A percentile compares a stretch with the other conserved stretches of the same genome.
Conservation (phyloP, 805 yeast genomes). For the Wickerhamomyces queroliae region DNA sequence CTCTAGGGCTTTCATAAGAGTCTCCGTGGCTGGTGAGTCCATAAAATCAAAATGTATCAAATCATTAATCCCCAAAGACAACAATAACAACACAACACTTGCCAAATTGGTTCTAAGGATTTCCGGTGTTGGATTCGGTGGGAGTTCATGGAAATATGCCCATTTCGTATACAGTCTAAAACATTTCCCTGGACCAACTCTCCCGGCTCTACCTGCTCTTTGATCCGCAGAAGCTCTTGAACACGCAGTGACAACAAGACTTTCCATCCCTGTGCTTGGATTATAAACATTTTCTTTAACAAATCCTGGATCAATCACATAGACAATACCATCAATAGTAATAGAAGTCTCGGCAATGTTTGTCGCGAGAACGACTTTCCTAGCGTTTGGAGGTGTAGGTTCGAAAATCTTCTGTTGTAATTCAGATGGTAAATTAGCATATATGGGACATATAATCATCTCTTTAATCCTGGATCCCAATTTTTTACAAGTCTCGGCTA, state of each 20-base stretch:
- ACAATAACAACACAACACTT: slow-evolving; percentile 65
- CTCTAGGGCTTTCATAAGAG: slow-evolving; percentile 72
- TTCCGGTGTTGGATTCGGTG: slow-evolving; percentile 81
- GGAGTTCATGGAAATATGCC: slow-evolving; percentile 74
- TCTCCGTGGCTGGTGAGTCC: slow-evolving; percentile 79
- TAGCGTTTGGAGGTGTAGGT: slow-evolving; percentile 69
- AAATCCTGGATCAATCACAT: slow-evolving; percentile 92
- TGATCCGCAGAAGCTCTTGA: slow-evolving; percentile 96
- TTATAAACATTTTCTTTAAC: slow-evolving; percentile 89
- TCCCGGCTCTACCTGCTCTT: slow-evolving; percentile 96
- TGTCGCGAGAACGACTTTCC: slow-evolving; percentile 92
- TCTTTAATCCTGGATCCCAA: slow-evolving; percentile 49
- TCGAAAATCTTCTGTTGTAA: slow-evolving; percentile 78
- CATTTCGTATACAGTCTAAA: slow-evolving; percentile 82
- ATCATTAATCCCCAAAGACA: slow-evolving; percentile 83
- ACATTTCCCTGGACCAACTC: slow-evolving; percentile 96
- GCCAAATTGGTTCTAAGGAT: slow-evolving; percentile 81
- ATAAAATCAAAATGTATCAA: slow-evolving; percentile 79
- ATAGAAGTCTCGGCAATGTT: slow-evolving; percentile 96
- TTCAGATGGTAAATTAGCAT: slow-evolving; percentile 86
- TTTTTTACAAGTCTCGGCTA: slow-evolving; percentile 58
- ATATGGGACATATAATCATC: slow-evolving; percentile 77
- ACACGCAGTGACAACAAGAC: slow-evolving; percentile 79
- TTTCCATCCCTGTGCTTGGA: slow-evolving; percentile 84
- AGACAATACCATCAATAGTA: slow-evolving; percentile 93